A percentile compares a stretch with the other conserved stretches of the same genome.
Evolutionary conservation across 2,329 filamentous ascomycete species (phyloP).

Genomic region (Bretziella fagacearum): DNA sequence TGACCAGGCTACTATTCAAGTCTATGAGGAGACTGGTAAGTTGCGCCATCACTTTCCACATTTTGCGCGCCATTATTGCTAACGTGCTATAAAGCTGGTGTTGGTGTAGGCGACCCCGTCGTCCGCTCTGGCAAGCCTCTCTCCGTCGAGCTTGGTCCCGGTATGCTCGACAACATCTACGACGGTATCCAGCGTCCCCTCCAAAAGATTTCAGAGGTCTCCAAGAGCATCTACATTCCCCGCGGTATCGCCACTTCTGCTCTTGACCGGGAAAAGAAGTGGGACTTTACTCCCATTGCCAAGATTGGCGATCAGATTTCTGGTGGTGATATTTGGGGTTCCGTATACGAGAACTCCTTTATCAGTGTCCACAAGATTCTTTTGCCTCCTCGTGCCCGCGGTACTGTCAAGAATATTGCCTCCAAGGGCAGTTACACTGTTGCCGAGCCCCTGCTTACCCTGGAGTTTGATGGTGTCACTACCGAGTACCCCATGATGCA

Average conservation of each 20-base stretch:
- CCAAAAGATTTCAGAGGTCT: constrained; percentile 58
- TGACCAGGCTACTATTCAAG: constrained; percentile 94
- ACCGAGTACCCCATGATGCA: constrained; percentile 97
- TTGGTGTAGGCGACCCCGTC: constrained; percentile 91
- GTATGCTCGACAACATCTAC: constrained; percentile 97
- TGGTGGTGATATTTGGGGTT: constrained; percentile 90
- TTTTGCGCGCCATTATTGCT: background rate
- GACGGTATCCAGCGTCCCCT: constrained; percentile 96
- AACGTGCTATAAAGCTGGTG: constrained; percentile 47
- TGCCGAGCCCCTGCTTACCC: constrained; percentile 79
- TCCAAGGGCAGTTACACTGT: constrained; percentile 87
- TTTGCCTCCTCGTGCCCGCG: constrained; percentile 72
- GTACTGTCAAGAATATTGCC: constrained; percentile 82
- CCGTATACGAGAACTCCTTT: constrained; percentile 90
- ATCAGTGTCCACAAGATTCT: constrained; percentile 87
- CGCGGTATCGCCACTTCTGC: constrained; percentile 79
- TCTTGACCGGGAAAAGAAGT: constrained; percentile 80
- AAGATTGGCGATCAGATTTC: constrained; percentile 97
- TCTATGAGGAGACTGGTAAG: constrained; percentile 95
- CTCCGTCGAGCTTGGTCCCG: constrained; percentile 91
- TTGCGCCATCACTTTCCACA: constrained; percentile 8
- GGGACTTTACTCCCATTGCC: constrained; percentile 80
- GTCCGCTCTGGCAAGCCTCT: constrained; percentile 81
- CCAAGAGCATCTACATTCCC: constrained; percentile 91
- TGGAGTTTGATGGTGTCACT: constrained; percentile 95